Conservation (phyloP, 257 asterid genomes). For the Gentiana dahurica region DNA sequence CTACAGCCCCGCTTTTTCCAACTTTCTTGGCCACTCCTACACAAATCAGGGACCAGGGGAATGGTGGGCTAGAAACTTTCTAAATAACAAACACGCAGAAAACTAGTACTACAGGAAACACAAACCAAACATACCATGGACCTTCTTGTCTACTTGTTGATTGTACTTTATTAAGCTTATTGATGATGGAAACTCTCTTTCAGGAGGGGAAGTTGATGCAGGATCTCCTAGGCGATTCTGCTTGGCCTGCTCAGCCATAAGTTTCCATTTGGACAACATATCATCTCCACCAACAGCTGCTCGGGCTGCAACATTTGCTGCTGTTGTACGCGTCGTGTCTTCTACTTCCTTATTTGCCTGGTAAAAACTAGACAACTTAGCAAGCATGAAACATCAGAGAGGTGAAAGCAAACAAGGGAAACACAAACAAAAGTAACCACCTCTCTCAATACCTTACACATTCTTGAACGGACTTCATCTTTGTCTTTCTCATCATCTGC, state of each 20-base stretch:
- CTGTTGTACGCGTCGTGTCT: constrained; percentile 90
- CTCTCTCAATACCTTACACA: constrained; percentile 37
- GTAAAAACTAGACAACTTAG: constrained; percentile 5
- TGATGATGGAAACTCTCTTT: constrained; percentile 39
- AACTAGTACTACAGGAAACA: background rate
- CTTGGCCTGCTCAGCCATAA: constrained; percentile 74
- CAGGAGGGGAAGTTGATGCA: constrained; percentile 44
- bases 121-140: constrained; percentile 40
- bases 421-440: background rate
- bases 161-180: constrained; percentile 25
- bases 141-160: constrained; percentile 60
- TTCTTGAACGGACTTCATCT: constrained; percentile 59
- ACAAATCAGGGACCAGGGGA: background rate
- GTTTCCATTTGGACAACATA: constrained; percentile 87
- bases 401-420: constrained; percentile 3
- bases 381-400: background rate
- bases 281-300: constrained; percentile 95
- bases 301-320: constrained; percentile 97
- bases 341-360: constrained; percentile 94
- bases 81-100: background rate
- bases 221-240: constrained; percentile 78
- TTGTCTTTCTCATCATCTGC: constrained; percentile 77
- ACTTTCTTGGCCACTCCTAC: constrained; percentile 44
- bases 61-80: no score
- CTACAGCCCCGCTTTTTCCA: constrained; percentile 47